Evolutionary conservation across 1,284 basidiomycete species (phyloP).

Genomic region (Wolfiporia cocos): DNA sequence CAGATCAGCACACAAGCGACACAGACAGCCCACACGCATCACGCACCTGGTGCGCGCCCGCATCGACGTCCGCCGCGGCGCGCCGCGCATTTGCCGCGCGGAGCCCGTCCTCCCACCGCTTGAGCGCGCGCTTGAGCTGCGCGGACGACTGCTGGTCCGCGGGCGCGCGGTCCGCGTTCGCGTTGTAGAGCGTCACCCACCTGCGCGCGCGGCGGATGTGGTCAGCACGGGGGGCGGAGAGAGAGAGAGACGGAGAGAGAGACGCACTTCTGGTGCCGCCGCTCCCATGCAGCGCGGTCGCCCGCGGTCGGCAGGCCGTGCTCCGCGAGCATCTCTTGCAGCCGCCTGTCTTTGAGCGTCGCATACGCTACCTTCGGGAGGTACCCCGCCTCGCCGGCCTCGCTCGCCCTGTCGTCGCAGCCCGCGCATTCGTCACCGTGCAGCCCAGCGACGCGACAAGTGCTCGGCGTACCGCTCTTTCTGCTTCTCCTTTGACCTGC

Average conservation of each 20-base stretch:
- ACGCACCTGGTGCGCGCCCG: too few species aligned
- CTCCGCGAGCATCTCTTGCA: conserved; percentile 52
- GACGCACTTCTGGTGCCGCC: conserved; percentile 54
- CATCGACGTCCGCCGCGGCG: conserved; percentile 41
- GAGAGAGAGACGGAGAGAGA: background rate
- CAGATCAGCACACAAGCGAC: too few species aligned
- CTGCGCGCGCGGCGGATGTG: conserved; percentile 26
- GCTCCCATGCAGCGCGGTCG: conserved; percentile 42
- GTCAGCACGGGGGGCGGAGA: background rate
- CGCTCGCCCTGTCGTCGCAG: conserved; percentile 3
- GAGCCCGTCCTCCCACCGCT: conserved; percentile 48
- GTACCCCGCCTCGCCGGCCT: conserved; percentile 20
- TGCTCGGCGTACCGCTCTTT: conserved; percentile 23
- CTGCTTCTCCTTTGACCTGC: conserved; percentile 36
- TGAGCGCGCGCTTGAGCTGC: conserved; percentile 48
- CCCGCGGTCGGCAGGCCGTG: conserved; percentile 47
- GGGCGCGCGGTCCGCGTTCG: conserved; percentile 58
- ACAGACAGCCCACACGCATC: too few species aligned
- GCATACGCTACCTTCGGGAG: conserved; percentile 64
- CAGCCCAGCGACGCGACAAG: background rate
- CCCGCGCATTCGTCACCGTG: background rate
- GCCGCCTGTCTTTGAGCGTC: conserved; percentile 53
- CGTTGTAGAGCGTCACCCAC: conserved; percentile 65
- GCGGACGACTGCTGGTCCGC: conserved; percentile 38
- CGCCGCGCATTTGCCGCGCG: conserved; percentile 22